These are phyloP conservation scores for Hymenotorrendiella dingleyae DNA, from an alignment of 2,329 filamentous ascomycete species.

Conservation along the genomic window DNA sequence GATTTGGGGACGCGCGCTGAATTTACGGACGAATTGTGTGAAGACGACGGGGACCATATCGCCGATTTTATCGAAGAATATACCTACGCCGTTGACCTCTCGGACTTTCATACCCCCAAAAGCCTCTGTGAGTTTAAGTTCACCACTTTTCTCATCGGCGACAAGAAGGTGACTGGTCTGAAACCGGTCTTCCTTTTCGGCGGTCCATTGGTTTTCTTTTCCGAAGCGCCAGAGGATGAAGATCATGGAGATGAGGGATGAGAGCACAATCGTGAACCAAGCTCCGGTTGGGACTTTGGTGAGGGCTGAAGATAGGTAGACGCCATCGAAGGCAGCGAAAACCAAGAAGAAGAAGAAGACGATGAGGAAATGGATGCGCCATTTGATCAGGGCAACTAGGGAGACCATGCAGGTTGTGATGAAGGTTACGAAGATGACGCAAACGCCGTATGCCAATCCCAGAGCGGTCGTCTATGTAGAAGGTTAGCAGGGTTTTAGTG, in stretches of 20 bases:
- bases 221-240: conserved; percentile 75
- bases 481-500: conserved; percentile 4
- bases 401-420: conserved; percentile 71
- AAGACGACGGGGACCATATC: conserved; percentile 61
- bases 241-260: conserved; percentile 54
- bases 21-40: conserved; percentile 66
- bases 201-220: conserved; percentile 70
- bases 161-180: conserved; percentile 40
- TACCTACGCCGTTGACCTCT: conserved; percentile 53
- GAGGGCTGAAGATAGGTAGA: conserved; percentile 64
- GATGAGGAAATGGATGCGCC: conserved; percentile 55
- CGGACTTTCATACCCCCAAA: conserved; percentile 38
- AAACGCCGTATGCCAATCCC: conserved; percentile 72
- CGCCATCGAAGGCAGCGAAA: conserved; percentile 61
- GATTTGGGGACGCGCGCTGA: conserved; percentile 60
- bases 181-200: conserved; percentile 58
- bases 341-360: conserved; percentile 57
- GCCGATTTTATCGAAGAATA: conserved; percentile 76
- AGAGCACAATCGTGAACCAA: conserved; percentile 69
- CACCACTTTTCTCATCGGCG: conserved; percentile 30
- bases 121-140: conserved; percentile 32
- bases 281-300: conserved; percentile 70
- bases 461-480: conserved; percentile 54
- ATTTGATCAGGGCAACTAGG: conserved; percentile 66
- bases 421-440: conserved; percentile 75